A percentile compares a stretch with the other conserved stretches of the same genome.
Conservation (phyloP, 345 rosid genomes). For the Salix suchowensis region DNA sequence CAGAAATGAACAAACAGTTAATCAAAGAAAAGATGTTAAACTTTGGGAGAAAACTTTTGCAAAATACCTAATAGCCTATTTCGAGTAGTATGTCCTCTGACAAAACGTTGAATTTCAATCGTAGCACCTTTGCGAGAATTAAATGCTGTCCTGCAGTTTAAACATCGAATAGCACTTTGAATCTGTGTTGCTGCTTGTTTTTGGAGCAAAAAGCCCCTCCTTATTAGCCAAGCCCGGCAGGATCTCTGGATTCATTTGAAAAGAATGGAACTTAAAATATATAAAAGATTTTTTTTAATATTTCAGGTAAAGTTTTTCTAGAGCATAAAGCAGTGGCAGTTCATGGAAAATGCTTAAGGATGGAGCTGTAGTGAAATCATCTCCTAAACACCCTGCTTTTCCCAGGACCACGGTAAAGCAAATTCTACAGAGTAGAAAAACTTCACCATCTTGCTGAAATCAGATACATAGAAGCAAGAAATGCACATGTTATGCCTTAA, state of each 20-base stretch:
- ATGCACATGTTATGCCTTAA: neutral
- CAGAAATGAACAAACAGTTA: neutral
- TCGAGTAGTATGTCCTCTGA: conserved; percentile 48
- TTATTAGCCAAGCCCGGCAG: conserved; percentile 58
- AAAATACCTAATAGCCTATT: conserved; percentile 59
- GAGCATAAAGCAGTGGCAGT: neutral
- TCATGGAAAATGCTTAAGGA: neutral
- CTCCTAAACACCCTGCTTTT: neutral
- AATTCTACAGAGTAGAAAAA: too few relatives aligned
- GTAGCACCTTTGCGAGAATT: conserved; percentile 47
- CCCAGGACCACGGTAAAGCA: neutral
- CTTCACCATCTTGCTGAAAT: neutral
- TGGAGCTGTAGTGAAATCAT: neutral
- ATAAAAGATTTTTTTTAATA: neutral
- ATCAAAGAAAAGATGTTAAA: conserved; percentile 1
- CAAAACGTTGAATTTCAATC: conserved; percentile 48
- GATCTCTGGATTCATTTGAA: conserved; percentile 38
- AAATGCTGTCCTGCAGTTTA: conserved; percentile 33
- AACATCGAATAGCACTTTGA: conserved; percentile 50
- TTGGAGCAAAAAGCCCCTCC: conserved; percentile 40
- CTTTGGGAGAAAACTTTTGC: conserved; percentile 8
- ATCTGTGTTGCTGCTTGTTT: conserved; percentile 48
- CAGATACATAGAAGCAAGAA: neutral
- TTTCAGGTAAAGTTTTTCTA: neutral
- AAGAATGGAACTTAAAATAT: conserved; percentile 4